phyloP scores from a whole-genome alignment of 2,329 filamentous ascomycete genomes.

The Diaporthe humulicola region DNA sequence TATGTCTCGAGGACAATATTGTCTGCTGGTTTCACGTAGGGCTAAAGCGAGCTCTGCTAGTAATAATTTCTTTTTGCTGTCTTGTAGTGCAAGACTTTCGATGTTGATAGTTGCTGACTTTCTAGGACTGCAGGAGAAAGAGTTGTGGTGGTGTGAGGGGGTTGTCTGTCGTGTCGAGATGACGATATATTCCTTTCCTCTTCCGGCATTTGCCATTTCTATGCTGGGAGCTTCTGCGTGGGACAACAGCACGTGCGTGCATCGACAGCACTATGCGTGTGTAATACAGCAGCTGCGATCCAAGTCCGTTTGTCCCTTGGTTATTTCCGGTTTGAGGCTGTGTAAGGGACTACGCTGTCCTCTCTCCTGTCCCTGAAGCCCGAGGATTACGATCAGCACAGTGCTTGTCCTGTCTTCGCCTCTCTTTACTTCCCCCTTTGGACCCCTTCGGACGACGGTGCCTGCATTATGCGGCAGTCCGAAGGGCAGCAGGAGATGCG shows the following conservation, averaged over 20 bases:
- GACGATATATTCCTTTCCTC: neutral
- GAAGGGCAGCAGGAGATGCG: constrained; percentile 1
- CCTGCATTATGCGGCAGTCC: neutral
- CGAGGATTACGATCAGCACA: constrained; percentile 18
- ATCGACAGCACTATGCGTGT: constrained; percentile 4
- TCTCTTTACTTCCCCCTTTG: constrained; percentile 1
- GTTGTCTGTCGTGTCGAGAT: neutral
- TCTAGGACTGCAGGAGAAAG: neutral
- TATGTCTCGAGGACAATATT: neutral
- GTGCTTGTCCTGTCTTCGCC: neutral
- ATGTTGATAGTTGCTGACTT: neutral
- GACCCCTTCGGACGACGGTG: constrained; percentile 7
- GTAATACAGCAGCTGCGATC: constrained; percentile 23
- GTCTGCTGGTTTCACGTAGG: neutral
- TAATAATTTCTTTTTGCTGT: constrained; percentile 5
- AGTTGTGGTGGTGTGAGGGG: neutral
- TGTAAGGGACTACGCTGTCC: neutral
- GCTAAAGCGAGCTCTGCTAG: neutral
- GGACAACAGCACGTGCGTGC: constrained; percentile 9
- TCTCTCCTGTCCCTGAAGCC: constrained; percentile 9
- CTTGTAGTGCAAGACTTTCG: constrained; percentile 5
- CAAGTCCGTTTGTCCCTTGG: constrained; percentile 3
- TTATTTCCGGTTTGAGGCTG: constrained; percentile 30
- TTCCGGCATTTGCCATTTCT: neutral
- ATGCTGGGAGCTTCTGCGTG: neutral